Conservation (phyloP, 352 stramenopile genomes). For the Pythium myriotylum region DNA sequence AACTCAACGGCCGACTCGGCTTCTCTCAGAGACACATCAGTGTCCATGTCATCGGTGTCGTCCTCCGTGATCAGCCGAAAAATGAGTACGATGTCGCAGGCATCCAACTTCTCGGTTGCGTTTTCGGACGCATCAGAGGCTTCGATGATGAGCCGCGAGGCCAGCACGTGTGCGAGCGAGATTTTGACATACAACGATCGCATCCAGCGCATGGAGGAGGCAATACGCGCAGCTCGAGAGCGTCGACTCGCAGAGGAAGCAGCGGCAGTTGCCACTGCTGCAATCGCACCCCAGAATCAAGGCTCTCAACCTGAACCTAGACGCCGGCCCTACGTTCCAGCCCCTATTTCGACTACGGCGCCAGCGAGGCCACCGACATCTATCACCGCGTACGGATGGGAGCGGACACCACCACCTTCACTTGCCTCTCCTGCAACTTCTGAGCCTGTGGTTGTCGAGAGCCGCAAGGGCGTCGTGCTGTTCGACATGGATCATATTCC, state of each 20-base stretch:
- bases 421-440: conserved; percentile 10
- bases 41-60: conserved; percentile 15
- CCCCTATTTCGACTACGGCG: conserved; percentile 7
- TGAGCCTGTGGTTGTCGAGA: conserved; percentile 3
- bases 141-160: conserved; percentile 48
- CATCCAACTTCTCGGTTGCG: conserved; percentile 30
- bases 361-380: neutral
- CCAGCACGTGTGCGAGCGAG: conserved; percentile 61
- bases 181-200: conserved; percentile 64
- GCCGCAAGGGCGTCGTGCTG: conserved; percentile 35
- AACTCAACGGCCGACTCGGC: conserved; percentile 1
- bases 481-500: conserved; percentile 50
- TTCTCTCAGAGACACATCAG: neutral
- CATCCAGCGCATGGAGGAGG: conserved; percentile 62
- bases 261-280: neutral
- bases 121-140: conserved; percentile 30
- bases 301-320: no score
- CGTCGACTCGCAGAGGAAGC: conserved; percentile 10
- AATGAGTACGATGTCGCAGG: conserved; percentile 30
- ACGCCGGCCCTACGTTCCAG: neutral
- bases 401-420: neutral
- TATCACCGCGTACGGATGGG: conserved; percentile 13
- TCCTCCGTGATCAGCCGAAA: conserved; percentile 12
- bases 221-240: conserved; percentile 10
- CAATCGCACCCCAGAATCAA: neutral